These are phyloP conservation scores for Scytalidium sp. DNA, from an alignment of 2,329 filamentous ascomycete species.

Conservation along the genomic window DNA sequence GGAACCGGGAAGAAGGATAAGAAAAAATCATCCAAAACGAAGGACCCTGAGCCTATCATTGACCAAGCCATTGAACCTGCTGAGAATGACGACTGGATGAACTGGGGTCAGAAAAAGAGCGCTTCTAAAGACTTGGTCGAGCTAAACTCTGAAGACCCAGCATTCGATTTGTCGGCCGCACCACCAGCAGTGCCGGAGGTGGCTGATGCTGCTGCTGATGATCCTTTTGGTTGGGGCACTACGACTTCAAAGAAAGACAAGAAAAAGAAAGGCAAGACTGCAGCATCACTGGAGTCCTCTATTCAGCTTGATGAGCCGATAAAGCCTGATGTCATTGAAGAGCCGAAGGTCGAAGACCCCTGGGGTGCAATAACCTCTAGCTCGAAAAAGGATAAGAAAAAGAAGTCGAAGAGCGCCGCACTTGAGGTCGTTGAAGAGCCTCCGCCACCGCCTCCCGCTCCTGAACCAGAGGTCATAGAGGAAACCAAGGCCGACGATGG, in stretches of 20 bases:
- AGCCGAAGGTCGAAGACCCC: slow-evolving; percentile 41
- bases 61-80: slow-evolving; percentile 19
- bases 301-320: slow-evolving; percentile 27
- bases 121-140: slow-evolving; percentile 25
- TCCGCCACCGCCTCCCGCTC: slow-evolving; percentile 39
- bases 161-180: slow-evolving; percentile 20
- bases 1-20: slow-evolving; percentile 32
- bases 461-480: slow-evolving; percentile 42
- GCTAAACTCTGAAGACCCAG: slow-evolving; percentile 30
- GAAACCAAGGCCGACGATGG: slow-evolving; percentile 43
- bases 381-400: slow-evolving; percentile 43
- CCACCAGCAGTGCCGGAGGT: slow-evolving; percentile 28
- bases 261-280: slow-evolving; percentile 16
- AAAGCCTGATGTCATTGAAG: slow-evolving; percentile 45
- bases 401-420: slow-evolving; percentile 47
- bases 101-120: slow-evolving; percentile 7
- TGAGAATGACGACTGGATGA: slow-evolving; percentile 20
- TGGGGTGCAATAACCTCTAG: slow-evolving; percentile 14
- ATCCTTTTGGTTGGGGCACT: slow-evolving; percentile 26
- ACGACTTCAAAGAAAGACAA: slow-evolving; percentile 23
- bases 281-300: slow-evolving; percentile 17
- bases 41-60: slow-evolving; percentile 16
- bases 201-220: slow-evolving; percentile 25
- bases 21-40: slow-evolving; percentile 36
- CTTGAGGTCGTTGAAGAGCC: slow-evolving; percentile 45